Percentiles rank a stretch among this genome's conserved stretches.
These are phyloP conservation scores for Xylaria multiplex DNA, from an alignment of 2,329 filamentous ascomycete genomes.

Conservation along the genomic window DNA sequence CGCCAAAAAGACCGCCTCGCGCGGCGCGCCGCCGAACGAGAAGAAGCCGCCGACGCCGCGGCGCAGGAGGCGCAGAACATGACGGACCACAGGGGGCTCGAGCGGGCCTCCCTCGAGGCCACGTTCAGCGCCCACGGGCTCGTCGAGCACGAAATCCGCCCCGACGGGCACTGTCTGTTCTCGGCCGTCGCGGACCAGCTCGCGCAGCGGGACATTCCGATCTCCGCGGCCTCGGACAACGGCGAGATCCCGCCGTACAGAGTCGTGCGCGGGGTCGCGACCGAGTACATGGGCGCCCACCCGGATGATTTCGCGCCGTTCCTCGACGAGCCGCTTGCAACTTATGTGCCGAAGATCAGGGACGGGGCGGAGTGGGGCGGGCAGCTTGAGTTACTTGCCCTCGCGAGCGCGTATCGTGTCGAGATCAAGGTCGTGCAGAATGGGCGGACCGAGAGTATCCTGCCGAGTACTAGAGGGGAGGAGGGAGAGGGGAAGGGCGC, in stretches of 20 bases:
- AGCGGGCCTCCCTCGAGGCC: constrained; percentile 75
- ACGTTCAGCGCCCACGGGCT: constrained; percentile 73
- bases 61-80: constrained; percentile 78
- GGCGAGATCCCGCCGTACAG: constrained; percentile 65
- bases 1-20: constrained; percentile 91
- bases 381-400: constrained; percentile 85
- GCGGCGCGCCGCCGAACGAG: constrained; percentile 85
- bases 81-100: constrained; percentile 76
- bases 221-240: constrained; percentile 47
- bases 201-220: constrained; percentile 58
- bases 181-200: constrained; percentile 90
- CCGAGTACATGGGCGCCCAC: constrained; percentile 79
- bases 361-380: constrained; percentile 97
- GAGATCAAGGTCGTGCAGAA: constrained; percentile 88
- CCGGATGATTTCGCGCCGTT: constrained; percentile 86
- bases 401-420: constrained; percentile 82
- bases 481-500: constrained; percentile 56
- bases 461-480: constrained; percentile 59
- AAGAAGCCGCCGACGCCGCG: constrained; percentile 73
- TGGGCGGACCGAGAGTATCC: constrained; percentile 80
- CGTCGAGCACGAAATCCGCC: constrained; percentile 79
- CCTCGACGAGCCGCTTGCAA: constrained; percentile 79
- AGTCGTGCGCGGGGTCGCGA: constrained; percentile 74
- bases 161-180: constrained; percentile 96
- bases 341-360: constrained; percentile 79